Evolutionary conservation across 257 asterid species (phyloP).

Genomic region (Solanum sejunctum): DNA sequence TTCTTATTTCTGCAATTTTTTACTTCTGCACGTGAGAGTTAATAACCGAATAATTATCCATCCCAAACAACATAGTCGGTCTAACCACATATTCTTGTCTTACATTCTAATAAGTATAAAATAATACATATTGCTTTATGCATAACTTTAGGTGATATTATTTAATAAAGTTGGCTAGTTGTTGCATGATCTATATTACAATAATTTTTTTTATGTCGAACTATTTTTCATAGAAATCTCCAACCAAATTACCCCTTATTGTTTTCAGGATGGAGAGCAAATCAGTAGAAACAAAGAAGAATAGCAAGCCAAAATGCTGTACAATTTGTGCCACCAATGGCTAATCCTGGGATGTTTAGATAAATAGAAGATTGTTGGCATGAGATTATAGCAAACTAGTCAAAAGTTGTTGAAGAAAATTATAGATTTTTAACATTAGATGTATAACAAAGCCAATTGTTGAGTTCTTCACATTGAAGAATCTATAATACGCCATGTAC

Average conservation of each 20-base stretch:
- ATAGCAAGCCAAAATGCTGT: neutral
- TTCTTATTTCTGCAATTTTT: no score
- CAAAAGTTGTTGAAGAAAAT: neutral
- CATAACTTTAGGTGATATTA: neutral
- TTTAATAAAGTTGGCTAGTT: neutral
- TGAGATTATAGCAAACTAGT: neutral
- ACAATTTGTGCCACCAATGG: neutral
- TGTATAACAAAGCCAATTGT: neutral
- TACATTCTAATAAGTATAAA: neutral
- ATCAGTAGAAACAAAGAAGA: slow-evolving; percentile 1
- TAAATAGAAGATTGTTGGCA: neutral
- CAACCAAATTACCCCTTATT: neutral
- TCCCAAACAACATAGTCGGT: no score
- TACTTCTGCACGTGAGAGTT: no score
- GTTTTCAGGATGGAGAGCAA: slow-evolving; percentile 3
- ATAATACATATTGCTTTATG: neutral
- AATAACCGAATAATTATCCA: no score
- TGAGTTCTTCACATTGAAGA: neutral
- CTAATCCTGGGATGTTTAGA: slow-evolving; percentile 2
- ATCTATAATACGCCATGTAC: neutral
- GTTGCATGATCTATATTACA: neutral
- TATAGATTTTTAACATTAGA: neutral
- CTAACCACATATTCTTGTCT: neutral
- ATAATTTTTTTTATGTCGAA: neutral
- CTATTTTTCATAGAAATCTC: neutral